phyloP scores from a whole-genome alignment of 257 asterid genomes.

The Nicotiana noctiflora region DNA sequence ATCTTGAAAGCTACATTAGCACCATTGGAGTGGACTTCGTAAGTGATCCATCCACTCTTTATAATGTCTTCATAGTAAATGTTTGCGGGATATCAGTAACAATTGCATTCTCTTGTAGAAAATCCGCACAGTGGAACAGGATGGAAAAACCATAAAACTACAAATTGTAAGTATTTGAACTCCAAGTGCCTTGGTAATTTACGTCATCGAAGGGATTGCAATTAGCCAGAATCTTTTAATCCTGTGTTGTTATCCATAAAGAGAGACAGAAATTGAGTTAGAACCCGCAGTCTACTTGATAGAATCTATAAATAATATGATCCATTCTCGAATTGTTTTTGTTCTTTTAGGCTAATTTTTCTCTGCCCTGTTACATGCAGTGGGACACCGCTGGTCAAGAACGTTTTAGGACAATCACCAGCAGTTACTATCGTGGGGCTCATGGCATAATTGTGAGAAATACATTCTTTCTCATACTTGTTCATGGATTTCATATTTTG shows the following conservation, averaged over 20 bases:
- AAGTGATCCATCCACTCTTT: constrained; percentile 28
- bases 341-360: neutral
- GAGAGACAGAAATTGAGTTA: neutral
- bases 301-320: neutral
- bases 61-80: neutral
- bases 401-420: constrained; percentile 83
- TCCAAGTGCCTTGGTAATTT: neutral
- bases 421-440: constrained; percentile 94
- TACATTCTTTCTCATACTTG: neutral
- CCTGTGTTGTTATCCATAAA: neutral
- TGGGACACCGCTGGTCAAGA: constrained; percentile 97
- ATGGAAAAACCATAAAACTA: constrained; percentile 79
- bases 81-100: neutral
- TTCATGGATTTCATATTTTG: neutral
- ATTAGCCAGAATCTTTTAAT: neutral
- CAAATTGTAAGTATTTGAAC: constrained; percentile 58
- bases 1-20: constrained; percentile 84
- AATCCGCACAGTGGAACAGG: constrained; percentile 90
- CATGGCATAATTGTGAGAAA: constrained; percentile 78
- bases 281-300: neutral
- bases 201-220: neutral
- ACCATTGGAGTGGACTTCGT: constrained; percentile 95
- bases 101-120: constrained; percentile 36
- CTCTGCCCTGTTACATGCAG: constrained; percentile 21
- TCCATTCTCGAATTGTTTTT: neutral